phyloP scores from a whole-genome alignment of 2,329 filamentous ascomycete species.

The Harringtonia aguacate region DNA sequence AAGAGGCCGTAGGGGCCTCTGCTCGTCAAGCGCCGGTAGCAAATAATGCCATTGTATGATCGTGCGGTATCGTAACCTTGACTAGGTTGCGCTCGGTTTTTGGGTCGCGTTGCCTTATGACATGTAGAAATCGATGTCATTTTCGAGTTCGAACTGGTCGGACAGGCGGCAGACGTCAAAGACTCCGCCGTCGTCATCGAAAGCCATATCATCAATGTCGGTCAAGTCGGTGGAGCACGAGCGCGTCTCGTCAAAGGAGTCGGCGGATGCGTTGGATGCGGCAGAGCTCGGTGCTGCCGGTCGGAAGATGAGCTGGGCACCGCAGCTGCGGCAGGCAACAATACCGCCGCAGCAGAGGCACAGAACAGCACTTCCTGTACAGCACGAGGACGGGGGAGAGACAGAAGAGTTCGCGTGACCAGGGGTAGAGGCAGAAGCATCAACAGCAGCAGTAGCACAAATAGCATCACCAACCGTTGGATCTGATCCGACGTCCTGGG shows the following conservation, averaged over 20 bases:
- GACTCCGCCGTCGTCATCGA: slow-evolving; percentile 1
- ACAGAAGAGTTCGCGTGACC: background rate
- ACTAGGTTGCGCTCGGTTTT: too few relatives aligned
- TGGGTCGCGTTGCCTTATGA: background rate
- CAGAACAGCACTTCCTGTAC: slow-evolving; percentile 20
- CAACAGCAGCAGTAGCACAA: slow-evolving; percentile 6
- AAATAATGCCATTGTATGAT: too few relatives aligned
- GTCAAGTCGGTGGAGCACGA: background rate
- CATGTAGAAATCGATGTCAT: background rate
- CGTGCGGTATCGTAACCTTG: too few relatives aligned
- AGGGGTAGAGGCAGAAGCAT: slow-evolving; percentile 1
- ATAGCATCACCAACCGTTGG: slow-evolving; percentile 77
- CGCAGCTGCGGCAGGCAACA: slow-evolving; percentile 31
- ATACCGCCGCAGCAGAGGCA: slow-evolving; percentile 36
- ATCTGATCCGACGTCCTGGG: slow-evolving; percentile 92
- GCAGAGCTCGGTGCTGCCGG: background rate
- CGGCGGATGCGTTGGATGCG: background rate
- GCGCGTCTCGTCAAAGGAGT: background rate
- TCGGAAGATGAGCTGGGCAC: slow-evolving; percentile 12
- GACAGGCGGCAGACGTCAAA: too few relatives aligned
- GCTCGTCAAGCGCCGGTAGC: too few relatives aligned
- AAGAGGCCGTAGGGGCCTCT: too few relatives aligned
- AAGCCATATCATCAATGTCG: background rate
- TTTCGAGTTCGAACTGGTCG: slow-evolving; percentile 9
- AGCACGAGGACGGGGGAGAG: slow-evolving; percentile 4